A percentile compares a stretch with the other conserved stretches of the same genome.
phyloP scores from a whole-genome alignment of 2,329 filamentous ascomycete genomes.

The Microdochium nivale region DNA sequence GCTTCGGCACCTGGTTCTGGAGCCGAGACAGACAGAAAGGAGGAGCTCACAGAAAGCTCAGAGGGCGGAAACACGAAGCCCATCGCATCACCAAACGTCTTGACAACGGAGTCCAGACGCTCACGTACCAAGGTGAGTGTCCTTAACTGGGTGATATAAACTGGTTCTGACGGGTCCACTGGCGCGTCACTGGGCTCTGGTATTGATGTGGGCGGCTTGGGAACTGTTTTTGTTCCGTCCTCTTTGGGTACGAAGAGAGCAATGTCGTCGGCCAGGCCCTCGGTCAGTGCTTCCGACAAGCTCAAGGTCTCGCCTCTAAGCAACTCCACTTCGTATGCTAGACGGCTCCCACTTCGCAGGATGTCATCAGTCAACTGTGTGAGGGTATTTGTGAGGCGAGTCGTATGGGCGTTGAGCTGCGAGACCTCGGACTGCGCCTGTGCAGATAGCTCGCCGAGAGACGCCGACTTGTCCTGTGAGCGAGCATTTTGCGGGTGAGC shows the following conservation, averaged over 20 bases:
- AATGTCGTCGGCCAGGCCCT: slow-evolving; percentile 64
- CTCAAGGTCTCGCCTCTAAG: slow-evolving; percentile 78
- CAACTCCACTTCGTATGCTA: slow-evolving; percentile 93
- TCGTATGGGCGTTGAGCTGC: slow-evolving; percentile 81
- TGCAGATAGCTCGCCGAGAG: slow-evolving; percentile 68
- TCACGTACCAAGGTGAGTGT: slow-evolving; percentile 74
- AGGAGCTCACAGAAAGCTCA: slow-evolving; percentile 73
- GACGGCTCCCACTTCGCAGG: slow-evolving; percentile 72
- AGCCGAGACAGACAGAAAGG: slow-evolving; percentile 82
- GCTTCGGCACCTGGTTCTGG: slow-evolving; percentile 58
- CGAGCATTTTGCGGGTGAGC: slow-evolving; percentile 21
- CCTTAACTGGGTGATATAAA: slow-evolving; percentile 69
- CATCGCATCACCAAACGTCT: slow-evolving; percentile 91
- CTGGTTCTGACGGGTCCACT: slow-evolving; percentile 28
- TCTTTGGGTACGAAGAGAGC: slow-evolving; percentile 58
- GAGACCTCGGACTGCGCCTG: slow-evolving; percentile 80
- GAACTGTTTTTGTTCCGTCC: slow-evolving; percentile 22
- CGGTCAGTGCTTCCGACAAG: slow-evolving; percentile 70
- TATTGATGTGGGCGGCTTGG: slow-evolving; percentile 8
- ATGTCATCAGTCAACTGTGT: slow-evolving; percentile 94
- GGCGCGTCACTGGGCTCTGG: neutral
- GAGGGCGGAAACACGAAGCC: slow-evolving; percentile 88
- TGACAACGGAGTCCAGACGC: slow-evolving; percentile 83
- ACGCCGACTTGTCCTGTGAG: slow-evolving; percentile 32
- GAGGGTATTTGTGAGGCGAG: slow-evolving; percentile 69